Percentiles rank a stretch among this genome's conserved stretches.
phyloP scores from a whole-genome alignment of 345 rosid species.

The Populus simonii region DNA sequence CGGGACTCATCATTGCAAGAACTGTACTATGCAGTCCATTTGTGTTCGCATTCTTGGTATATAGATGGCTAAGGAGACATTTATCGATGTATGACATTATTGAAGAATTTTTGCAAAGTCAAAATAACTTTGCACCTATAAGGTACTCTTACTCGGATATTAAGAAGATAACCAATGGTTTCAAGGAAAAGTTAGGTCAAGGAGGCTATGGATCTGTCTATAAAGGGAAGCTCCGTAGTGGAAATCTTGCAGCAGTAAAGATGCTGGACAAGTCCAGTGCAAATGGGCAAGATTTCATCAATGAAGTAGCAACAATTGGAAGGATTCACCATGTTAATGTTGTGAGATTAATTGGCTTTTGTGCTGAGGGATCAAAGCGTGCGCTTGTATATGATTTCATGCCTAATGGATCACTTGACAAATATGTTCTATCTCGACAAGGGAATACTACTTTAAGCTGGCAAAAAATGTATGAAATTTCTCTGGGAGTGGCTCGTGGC shows the following conservation, averaged over 20 bases:
- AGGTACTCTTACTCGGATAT: constrained; percentile 15
- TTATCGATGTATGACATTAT: constrained; percentile 5
- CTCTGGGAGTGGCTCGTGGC: constrained; percentile 12
- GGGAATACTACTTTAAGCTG: not conserved
- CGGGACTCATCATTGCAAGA: not conserved
- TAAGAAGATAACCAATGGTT: constrained; percentile 13
- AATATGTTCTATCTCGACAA: too few relatives aligned
- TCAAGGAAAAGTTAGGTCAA: constrained; percentile 16
- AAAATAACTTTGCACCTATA: constrained; percentile 11
- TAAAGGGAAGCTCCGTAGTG: constrained; percentile 18
- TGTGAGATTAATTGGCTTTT: constrained; percentile 16
- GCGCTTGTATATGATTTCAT: constrained; percentile 12
- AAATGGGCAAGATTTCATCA: too few relatives aligned
- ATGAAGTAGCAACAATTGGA: too few relatives aligned
- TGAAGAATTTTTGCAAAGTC: constrained; percentile 9
- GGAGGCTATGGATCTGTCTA: constrained; percentile 19
- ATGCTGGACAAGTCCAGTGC: too few relatives aligned
- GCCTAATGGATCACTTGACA: constrained; percentile 16
- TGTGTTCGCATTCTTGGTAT: constrained; percentile 1
- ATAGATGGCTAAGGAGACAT: constrained; percentile 15
- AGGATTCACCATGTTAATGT: not conserved
- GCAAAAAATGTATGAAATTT: constrained; percentile 10
- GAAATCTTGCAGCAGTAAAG: not conserved
- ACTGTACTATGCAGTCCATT: not conserved
- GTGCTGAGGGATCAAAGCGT: constrained; percentile 6